Conservation (phyloP, 768 basidiomycete genomes). For the Lactarius deliciosus region DNA sequence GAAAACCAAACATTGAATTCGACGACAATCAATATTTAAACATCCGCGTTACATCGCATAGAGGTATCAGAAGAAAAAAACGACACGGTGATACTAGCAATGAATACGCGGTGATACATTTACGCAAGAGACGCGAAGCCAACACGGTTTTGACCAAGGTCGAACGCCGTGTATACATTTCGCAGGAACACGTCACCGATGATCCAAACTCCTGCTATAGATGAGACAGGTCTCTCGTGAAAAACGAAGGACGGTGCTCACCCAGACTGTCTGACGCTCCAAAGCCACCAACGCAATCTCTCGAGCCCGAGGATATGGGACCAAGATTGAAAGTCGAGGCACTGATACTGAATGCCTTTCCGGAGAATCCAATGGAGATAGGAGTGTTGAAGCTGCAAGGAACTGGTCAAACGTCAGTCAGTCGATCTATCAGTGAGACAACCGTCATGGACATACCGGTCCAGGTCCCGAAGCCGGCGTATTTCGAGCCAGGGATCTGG, state of each 20-base stretch:
- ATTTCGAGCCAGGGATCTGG: neutral
- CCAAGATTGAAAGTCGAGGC: neutral
- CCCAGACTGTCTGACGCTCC: accelerated
- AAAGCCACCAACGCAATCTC: neutral
- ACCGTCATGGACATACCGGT: no score
- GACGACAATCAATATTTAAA: neutral
- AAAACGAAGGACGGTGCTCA: neutral
- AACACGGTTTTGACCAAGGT: neutral
- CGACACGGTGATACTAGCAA: no score
- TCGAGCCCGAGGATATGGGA: neutral
- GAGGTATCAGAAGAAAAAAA: neutral
- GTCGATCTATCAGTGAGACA: neutral
- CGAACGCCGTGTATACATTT: neutral
- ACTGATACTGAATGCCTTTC: neutral
- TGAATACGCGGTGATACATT: neutral
- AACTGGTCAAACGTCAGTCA: neutral
- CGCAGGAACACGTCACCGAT: neutral
- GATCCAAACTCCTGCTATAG: neutral
- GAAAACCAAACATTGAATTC: neutral
- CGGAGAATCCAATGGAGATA: neutral
- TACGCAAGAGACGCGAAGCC: neutral
- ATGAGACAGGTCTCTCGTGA: neutral
- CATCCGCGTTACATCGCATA: neutral
- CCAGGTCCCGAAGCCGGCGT: neutral
- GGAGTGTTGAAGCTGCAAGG: neutral